Base-by-base conservation (phyloP, 163 green algal genomes). In the Prototheca cutis region DNA sequence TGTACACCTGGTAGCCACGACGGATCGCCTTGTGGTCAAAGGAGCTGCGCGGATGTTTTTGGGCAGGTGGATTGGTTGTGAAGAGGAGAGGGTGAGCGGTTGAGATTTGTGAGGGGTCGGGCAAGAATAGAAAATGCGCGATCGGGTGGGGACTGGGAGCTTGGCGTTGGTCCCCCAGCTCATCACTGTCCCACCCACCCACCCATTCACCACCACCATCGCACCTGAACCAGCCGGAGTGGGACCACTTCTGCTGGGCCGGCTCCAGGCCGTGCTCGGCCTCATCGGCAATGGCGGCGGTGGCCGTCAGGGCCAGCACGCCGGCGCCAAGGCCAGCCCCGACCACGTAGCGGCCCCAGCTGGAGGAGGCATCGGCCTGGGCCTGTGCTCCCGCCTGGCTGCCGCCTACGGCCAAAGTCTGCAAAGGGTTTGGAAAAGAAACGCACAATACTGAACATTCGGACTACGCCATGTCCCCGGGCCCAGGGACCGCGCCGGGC, bases 1-100 rank as follows among this genome's bases (percentile, higher is more conserved):
- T 31, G 53, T 94, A 93, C 29, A 96, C 88, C 71, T 96, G 85
- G 72, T 93, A 90, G 4, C 91, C 91, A 56, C 91, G 80, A 6
- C 92, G 73, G 65, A 98, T 97, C 32, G 89, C 73, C 4, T 76
- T 79, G 64, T 96, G 87, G 76, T 98, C 92, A 64, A 94, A 98
- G 1, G 84, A 82, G 51, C 80, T 81, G 47, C 58, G 31, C 8
- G 4, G 13, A 47, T 25, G 33, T 1, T 24, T 10, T 2, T 17
- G 24, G 5, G 23, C 2, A 2, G 23, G 3, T 2, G 24, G n/a
- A n/a, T n/a, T n/a, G n/a, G n/a, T n/a, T n/a, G n/a, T n/a, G n/a
- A n/a, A n/a, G n/a, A n/a, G n/a, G n/a, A n/a, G n/a, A n/a, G n/a
- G n/a, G n/a, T n/a, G n/a, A n/a, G n/a, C n/a, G n/a, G n/a, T n/a